These are phyloP conservation scores for Ascoidea asiatica DNA, from an alignment of 805 yeast species.

Conservation along the genomic window DNA sequence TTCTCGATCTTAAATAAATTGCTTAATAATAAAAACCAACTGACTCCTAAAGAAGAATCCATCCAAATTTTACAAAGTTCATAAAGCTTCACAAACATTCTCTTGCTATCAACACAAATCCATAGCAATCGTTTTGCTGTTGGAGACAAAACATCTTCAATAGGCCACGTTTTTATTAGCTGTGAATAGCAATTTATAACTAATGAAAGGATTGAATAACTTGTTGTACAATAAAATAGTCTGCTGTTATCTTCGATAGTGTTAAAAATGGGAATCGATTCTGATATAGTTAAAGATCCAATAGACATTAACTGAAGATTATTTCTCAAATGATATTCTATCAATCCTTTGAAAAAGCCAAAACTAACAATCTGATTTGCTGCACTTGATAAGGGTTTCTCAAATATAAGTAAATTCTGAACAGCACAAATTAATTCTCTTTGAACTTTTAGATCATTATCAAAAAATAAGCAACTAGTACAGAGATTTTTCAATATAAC, in stretches of 20 bases:
- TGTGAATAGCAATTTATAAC: slow-evolving; percentile 48
- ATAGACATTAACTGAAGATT: slow-evolving; percentile 16
- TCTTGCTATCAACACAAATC: slow-evolving; percentile 37
- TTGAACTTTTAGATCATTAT: slow-evolving; percentile 16
- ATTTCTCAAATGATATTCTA: slow-evolving; percentile 19
- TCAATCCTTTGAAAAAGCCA: slow-evolving; percentile 16
- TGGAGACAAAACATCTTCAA: slow-evolving; percentile 27
- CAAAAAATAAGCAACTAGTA: slow-evolving; percentile 19
- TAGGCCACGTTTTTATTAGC: slow-evolving; percentile 36
- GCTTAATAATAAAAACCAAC: slow-evolving; percentile 49
- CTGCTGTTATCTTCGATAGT: slow-evolving; percentile 18
- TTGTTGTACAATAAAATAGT: slow-evolving; percentile 31
- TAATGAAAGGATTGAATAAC: slow-evolving; percentile 23
- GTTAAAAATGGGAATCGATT: slow-evolving; percentile 21
- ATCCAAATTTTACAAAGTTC: slow-evolving; percentile 48
- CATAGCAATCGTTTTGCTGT: slow-evolving; percentile 43
- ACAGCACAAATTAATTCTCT: slow-evolving; percentile 26
- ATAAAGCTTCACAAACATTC: slow-evolving; percentile 28
- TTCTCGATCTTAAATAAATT: slow-evolving; percentile 32
- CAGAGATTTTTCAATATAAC: slow-evolving; percentile 22
- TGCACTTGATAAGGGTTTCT: no score
- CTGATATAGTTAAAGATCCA: slow-evolving; percentile 14
- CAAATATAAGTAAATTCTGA: slow-evolving; percentile 36
- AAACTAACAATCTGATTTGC: slow-evolving; percentile 20
- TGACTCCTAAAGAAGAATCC: slow-evolving; percentile 29